These are phyloP conservation scores for Yamadazyma takamatsuzukensis DNA, from an alignment of 805 yeast genomes.

Conservation along the genomic window DNA sequence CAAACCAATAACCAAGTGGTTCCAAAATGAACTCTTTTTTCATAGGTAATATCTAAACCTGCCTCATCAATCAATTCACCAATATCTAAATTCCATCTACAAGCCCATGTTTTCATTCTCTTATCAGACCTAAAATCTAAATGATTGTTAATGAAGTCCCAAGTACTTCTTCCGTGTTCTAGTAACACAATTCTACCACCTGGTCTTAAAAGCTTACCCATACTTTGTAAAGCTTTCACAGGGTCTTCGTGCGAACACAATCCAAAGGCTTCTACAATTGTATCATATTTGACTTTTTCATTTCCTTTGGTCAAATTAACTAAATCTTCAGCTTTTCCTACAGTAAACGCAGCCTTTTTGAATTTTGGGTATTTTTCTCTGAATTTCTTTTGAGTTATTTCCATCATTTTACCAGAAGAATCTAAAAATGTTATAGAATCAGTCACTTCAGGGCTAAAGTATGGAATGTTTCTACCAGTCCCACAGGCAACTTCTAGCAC, in stretches of 20 bases:
- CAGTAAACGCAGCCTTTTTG: conserved; percentile 77
- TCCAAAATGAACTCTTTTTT: conserved; percentile 81
- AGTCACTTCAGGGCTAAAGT: conserved; percentile 55
- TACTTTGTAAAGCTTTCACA: conserved; percentile 70
- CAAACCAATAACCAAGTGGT: conserved; percentile 86
- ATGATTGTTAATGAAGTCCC: conserved; percentile 70
- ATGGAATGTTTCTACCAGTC: conserved; percentile 88
- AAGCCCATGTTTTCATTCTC: conserved; percentile 90
- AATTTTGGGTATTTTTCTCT: conserved; percentile 61
- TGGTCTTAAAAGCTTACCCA: conserved; percentile 71
- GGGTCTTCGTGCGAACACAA: conserved; percentile 96
- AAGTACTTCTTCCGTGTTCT: conserved; percentile 90
- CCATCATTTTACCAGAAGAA: conserved; percentile 82
- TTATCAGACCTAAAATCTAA: conserved; percentile 80
- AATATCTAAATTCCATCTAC: conserved; percentile 95
- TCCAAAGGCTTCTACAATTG: conserved; percentile 92
- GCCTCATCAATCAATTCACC: conserved; percentile 81
- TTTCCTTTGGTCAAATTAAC: conserved; percentile 47
- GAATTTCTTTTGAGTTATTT: conserved; percentile 71
- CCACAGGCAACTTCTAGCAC: conserved; percentile 95
- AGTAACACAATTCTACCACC: conserved; percentile 84
- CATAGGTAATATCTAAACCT: conserved; percentile 78
- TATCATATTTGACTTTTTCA: conserved; percentile 66
- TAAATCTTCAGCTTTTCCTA: conserved; percentile 84
- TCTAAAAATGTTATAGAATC: conserved; percentile 82